A percentile compares a stretch with the other conserved stretches of the same genome.
Conservation (phyloP, 129 eudicot species). For the Oenanthe sinensis region DNA sequence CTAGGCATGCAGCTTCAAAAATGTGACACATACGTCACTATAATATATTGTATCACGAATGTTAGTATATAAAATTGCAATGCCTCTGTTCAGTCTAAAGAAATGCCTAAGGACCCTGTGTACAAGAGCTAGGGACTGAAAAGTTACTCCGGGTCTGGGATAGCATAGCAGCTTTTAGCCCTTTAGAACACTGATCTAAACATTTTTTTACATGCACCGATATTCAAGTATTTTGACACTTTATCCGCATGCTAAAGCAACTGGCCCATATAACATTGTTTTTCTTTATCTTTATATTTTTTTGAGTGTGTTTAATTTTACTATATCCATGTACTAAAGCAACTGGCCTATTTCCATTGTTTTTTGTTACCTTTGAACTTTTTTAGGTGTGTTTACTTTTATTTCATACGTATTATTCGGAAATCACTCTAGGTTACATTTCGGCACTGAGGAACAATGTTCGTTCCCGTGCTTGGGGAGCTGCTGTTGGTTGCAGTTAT, state of each 20-base stretch:
- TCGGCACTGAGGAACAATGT: conserved; percentile 92
- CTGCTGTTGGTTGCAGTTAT: conserved; percentile 92
- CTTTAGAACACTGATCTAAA: background rate
- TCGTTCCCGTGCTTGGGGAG: conserved; percentile 99
- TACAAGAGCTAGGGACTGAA: background rate
- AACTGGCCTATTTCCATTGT: background rate
- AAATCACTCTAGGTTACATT: conserved; percentile 49
- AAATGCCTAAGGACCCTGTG: background rate
- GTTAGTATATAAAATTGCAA: background rate
- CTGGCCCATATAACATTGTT: background rate
- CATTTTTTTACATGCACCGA: background rate
- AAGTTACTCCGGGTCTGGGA: background rate
- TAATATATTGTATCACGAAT: background rate
- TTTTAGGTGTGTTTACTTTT: background rate
- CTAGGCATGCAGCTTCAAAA: background rate
- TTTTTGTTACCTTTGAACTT: background rate
- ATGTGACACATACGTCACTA: background rate
- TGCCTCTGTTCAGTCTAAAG: background rate
- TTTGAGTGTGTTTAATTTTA: background rate
- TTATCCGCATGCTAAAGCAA: background rate
- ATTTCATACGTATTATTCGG: background rate
- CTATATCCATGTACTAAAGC: background rate
- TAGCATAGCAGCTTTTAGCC: background rate
- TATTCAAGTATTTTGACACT: background rate
- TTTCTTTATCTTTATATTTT: background rate